A percentile compares a stretch with the other conserved stretches of the same genome.
phyloP scores from a whole-genome alignment of 1,284 basidiomycete species.

The Rhodotorula sp. region DNA sequence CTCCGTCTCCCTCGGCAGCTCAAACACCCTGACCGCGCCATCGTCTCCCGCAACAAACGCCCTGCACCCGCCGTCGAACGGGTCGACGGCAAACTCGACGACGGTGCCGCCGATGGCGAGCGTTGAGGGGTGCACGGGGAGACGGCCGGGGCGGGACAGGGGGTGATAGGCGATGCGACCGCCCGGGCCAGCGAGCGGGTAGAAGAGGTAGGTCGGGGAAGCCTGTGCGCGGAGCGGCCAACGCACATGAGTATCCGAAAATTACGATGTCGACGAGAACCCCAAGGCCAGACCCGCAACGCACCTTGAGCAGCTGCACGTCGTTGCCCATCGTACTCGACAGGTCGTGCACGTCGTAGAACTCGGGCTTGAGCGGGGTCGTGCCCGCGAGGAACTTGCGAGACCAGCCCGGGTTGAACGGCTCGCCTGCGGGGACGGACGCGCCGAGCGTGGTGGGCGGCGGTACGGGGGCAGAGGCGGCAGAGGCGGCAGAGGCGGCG shows the following conservation, averaged over 20 bases:
- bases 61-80: slow-evolving; percentile 44
- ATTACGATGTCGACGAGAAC: background rate
- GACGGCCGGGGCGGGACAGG: slow-evolving; percentile 50
- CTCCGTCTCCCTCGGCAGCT: slow-evolving; percentile 40
- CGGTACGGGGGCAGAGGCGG: background rate
- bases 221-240: slow-evolving; percentile 36
- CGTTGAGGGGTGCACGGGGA: slow-evolving; percentile 44
- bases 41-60: slow-evolving; percentile 54
- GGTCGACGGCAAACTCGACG: slow-evolving; percentile 52
- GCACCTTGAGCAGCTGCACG: slow-evolving; percentile 47
- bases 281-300: background rate
- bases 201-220: slow-evolving; percentile 49
- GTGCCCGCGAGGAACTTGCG: slow-evolving; percentile 54
- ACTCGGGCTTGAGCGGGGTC: slow-evolving; percentile 54
- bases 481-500: background rate
- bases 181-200: slow-evolving; percentile 55
- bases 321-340: slow-evolving; percentile 51
- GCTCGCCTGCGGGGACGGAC: background rate
- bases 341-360: slow-evolving; percentile 53
- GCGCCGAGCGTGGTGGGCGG: background rate
- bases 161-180: slow-evolving; percentile 54
- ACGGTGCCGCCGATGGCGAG: slow-evolving; percentile 51
- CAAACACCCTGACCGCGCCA: slow-evolving; percentile 52
- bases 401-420: slow-evolving; percentile 49
- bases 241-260: background rate